Percentiles rank a stretch among this genome's conserved stretches.
Conservation (phyloP, 768 basidiomycete species). For the Tulasnella sp. region DNA sequence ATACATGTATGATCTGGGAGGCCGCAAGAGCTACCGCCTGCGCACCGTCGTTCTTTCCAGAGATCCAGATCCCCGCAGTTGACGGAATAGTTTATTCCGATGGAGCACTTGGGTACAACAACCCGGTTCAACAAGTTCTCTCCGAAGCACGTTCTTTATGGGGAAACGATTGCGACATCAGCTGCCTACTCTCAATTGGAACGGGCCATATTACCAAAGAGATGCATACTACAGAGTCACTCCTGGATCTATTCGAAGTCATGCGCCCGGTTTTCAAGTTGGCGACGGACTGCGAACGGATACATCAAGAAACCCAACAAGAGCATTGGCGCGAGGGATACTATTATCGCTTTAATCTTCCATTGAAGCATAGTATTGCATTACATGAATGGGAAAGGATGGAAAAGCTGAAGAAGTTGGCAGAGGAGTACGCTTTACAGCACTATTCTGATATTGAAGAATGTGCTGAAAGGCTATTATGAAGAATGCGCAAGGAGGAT, state of each 20-base stretch:
- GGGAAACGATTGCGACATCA: not conserved
- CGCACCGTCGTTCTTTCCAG: conserved; percentile 22
- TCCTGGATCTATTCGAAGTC: not conserved
- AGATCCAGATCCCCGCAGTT: conserved; percentile 5
- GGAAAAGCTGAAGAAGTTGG: not conserved
- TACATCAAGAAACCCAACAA: not conserved
- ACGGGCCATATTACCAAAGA: not conserved
- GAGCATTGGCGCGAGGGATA: not conserved
- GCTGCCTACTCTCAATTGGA: not conserved
- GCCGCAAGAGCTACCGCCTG: conserved; percentile 26
- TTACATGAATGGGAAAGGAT: not conserved
- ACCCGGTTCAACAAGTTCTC: conserved; percentile 6
- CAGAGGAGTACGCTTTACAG: not conserved
- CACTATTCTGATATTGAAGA: too few relatives aligned
- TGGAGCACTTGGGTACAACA: conserved; percentile 17
- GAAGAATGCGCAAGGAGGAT: too few relatives aligned
- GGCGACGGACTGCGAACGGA: not conserved
- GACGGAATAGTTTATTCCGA: conserved; percentile 12
- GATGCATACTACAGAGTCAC: not conserved
- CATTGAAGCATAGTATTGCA: not conserved
- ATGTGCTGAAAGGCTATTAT: too few relatives aligned
- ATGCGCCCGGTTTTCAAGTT: not conserved
- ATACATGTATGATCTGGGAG: conserved; percentile 24
- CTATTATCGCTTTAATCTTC: conserved; percentile 1
- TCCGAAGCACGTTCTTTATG: not conserved